Conservation (phyloP, 495 filamentous ascomycete genomes). For the Aspergillus heteromorphus region DNA sequence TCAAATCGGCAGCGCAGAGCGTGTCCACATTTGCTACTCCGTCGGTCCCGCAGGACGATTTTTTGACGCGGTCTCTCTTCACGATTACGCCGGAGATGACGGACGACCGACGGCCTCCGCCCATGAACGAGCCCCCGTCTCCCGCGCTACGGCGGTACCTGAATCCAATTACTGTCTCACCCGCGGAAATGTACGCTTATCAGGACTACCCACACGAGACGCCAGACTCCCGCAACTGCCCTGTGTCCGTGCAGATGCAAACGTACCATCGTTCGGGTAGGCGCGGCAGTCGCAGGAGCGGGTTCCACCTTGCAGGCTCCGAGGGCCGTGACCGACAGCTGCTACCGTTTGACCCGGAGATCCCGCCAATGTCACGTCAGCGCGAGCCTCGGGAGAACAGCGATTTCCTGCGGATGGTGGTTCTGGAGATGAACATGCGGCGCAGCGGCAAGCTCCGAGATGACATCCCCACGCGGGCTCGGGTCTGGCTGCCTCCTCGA, state of each 20-base stretch:
- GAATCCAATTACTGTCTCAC: constrained; percentile 70
- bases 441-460: constrained; percentile 85
- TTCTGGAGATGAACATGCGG: constrained; percentile 97
- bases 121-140: constrained; percentile 67
- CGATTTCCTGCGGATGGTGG: constrained; percentile 89
- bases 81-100: constrained; percentile 78
- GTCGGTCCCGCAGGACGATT: constrained; percentile 77
- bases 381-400: constrained; percentile 89
- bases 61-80: constrained; percentile 77
- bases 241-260: constrained; percentile 82
- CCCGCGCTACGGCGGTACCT: constrained; percentile 87
- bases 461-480: constrained; percentile 72
- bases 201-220: constrained; percentile 38
- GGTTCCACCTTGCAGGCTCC: constrained; percentile 24
- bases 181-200: constrained; percentile 60
- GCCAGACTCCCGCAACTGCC: constrained; percentile 43
- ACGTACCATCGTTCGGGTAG: constrained; percentile 55
- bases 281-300: constrained; percentile 29
- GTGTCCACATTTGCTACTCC: constrained; percentile 71
- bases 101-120: constrained; percentile 82
- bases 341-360: constrained; percentile 39
- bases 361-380: constrained; percentile 57
- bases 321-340: constrained; percentile 30
- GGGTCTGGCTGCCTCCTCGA: constrained; percentile 82
- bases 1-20: constrained; percentile 78